Conservation (phyloP, 306 rosid genomes). For the Vigna mungo region DNA sequence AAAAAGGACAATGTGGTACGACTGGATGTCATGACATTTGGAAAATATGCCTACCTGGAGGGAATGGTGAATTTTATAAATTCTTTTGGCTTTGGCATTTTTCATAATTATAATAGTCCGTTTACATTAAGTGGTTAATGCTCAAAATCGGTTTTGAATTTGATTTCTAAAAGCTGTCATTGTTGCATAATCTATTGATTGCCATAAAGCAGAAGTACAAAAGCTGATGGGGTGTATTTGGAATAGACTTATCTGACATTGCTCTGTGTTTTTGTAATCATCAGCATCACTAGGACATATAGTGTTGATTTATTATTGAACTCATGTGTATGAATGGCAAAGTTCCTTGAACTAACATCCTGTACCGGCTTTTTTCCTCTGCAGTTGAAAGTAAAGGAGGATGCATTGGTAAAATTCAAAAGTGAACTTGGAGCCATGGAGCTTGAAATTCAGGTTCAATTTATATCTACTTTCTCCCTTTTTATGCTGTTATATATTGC, state of each 20-base stretch:
- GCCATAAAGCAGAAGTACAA: slow-evolving; percentile 8
- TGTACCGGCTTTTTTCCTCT: slow-evolving; percentile 36
- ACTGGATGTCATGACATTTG: slow-evolving; percentile 13
- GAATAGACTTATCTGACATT: background rate
- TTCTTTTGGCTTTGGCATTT: slow-evolving; percentile 8
- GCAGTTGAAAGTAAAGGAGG: slow-evolving; percentile 81
- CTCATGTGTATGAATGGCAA: background rate
- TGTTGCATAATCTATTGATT: background rate
- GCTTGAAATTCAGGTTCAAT: slow-evolving; percentile 85
- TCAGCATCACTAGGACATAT: background rate
- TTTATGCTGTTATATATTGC: slow-evolving; percentile 32
- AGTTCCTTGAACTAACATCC: slow-evolving; percentile 28
- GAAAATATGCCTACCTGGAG: background rate
- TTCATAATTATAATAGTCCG: slow-evolving; percentile 7
- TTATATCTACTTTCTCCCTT: slow-evolving; percentile 26
- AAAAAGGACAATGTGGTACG: slow-evolving; percentile 30
- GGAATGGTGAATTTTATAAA: slow-evolving; percentile 7
- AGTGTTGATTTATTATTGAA: slow-evolving; percentile 2
- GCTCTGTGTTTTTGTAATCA: background rate
- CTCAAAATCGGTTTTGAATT: background rate
- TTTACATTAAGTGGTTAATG: background rate
- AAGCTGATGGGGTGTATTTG: background rate
- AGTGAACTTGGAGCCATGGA: slow-evolving; percentile 81
- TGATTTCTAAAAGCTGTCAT: background rate
- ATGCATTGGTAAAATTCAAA: slow-evolving; percentile 76